Evolutionary conservation across 2,329 filamentous ascomycete species (phyloP), one percentile per base, ranked within the genome.

Genomic region (Talaromyces sp.): DNA sequence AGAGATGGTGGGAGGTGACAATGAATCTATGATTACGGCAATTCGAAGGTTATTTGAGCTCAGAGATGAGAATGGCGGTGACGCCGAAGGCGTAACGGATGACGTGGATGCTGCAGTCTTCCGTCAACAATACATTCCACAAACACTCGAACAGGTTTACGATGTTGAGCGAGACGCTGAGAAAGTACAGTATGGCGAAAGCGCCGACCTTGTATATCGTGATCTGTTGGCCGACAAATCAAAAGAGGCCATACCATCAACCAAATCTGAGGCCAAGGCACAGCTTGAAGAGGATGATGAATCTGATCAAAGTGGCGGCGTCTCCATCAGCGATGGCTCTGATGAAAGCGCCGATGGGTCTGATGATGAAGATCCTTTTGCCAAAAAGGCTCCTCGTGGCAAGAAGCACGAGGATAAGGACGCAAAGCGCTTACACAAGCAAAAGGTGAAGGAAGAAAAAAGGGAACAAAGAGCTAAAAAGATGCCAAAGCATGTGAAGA

Each of bases 401-500:
- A 93, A 92, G 77, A 87, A 90, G 67, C 94, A 96, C 72, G 89
- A 95, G 75, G 92, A 97, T 72, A 97, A 97, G 79, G 92, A 97
- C 13, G 87, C 87, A 66, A 98, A 97, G 78, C 90, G 89, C 70
- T 87, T 87, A 69, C 95, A 97, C 77, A 99, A 99, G 78, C 86
- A 87, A 75, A 89, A 90, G 1, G 90, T 97, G 70, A 99, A 98
- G 80, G 94, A 97, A 73, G 94, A 93, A 73, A 97, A 97, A 82
- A 88, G 92, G 41, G 93, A 97, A 78, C 93, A 96, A 82, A 84
- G 95, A 66, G 92, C 94, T 78, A 90, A 91, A 3, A 99, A 99
- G 83, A 96, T 99, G 80, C 94, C 95, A 0, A 99, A 99, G 81
- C 88, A 96, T 75, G 70, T 97, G 39, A 99, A 99, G 85, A 98